A percentile compares a stretch with the other conserved stretches of the same genome.
These are phyloP conservation scores for Kodamaea arcana DNA, from an alignment of 1,139 yeast genomes.

Conservation along the genomic window DNA sequence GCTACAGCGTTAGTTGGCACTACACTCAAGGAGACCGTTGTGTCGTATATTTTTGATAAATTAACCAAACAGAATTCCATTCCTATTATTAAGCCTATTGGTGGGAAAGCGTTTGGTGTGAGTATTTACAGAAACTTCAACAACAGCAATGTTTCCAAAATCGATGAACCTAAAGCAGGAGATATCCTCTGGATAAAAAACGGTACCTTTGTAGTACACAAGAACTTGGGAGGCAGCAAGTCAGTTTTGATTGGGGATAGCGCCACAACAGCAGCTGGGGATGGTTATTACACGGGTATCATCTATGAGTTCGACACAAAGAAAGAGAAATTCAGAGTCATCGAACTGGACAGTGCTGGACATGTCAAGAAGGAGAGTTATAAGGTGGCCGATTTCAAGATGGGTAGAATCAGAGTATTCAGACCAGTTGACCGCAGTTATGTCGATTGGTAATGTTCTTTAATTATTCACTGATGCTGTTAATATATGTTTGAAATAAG, in stretches of 20 bases:
- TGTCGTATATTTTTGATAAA: constrained; percentile 15
- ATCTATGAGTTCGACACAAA: constrained; percentile 70
- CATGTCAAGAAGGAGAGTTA: constrained; percentile 59
- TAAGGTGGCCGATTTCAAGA: constrained; percentile 65
- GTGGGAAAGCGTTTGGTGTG: constrained; percentile 68
- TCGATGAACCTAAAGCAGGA: constrained; percentile 73
- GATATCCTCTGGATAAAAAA: constrained; percentile 74
- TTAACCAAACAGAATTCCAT: constrained; percentile 9
- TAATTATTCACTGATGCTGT: too few relatives aligned
- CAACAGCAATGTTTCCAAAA: constrained; percentile 52
- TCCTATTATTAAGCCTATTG: constrained; percentile 53
- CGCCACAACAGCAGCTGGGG: constrained; percentile 5
- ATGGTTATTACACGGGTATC: constrained; percentile 26
- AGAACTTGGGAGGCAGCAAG: constrained; percentile 45
- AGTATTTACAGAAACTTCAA: constrained; percentile 61
- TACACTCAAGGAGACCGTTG: constrained; percentile 19
- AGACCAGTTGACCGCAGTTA: constrained; percentile 60
- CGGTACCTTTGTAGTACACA: constrained; percentile 70
- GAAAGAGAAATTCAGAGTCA: constrained; percentile 73
- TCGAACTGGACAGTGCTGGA: constrained; percentile 56
- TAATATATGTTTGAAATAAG: constrained; percentile 1
- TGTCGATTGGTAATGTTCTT: constrained; percentile 49
- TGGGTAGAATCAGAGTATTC: constrained; percentile 77
- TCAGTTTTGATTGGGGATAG: constrained; percentile 39
- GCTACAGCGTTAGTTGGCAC: constrained; percentile 43